Conservation (phyloP, 2,329 filamentous ascomycete genomes). For the Torrubiellomyces zombiae region DNA sequence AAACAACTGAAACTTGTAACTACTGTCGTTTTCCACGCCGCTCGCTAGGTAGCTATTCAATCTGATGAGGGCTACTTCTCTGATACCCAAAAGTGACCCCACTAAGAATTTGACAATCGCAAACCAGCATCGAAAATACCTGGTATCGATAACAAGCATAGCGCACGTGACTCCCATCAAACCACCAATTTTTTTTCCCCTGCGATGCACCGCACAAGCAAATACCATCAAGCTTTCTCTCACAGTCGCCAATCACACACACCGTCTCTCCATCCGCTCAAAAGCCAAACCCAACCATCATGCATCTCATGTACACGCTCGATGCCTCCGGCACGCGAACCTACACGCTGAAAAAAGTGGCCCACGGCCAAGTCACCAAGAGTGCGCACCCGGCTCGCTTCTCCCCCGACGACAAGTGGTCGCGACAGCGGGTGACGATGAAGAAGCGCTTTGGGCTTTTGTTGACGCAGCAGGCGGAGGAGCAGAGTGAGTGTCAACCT, state of each 20-base stretch:
- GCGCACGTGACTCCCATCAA: too few species aligned
- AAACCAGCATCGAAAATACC: not conserved
- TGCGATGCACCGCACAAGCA: too few species aligned
- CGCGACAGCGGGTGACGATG: constrained; percentile 82
- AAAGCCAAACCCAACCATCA: constrained; percentile 12
- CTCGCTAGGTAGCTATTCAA: too few species aligned
- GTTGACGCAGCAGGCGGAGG: constrained; percentile 71
- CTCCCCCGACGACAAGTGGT: constrained; percentile 98
- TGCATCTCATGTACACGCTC: constrained; percentile 69
- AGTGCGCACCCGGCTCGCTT: constrained; percentile 92
- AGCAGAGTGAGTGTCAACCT: constrained; percentile 33
- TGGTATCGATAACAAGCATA: too few species aligned
- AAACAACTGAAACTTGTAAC: too few species aligned
- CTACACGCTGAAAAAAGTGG: constrained; percentile 91
- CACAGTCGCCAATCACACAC: constrained; percentile 1
- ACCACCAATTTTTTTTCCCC: too few species aligned
- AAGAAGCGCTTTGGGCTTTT: constrained; percentile 87
- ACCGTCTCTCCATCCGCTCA: not conserved
- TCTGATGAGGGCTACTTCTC: too few species aligned
- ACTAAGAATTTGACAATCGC: too few species aligned
- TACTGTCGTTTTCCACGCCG: too few species aligned
- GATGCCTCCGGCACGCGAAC: constrained; percentile 68
- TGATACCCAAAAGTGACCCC: too few species aligned
- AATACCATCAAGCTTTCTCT: constrained; percentile 1
- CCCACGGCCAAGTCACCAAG: constrained; percentile 74